These are phyloP conservation scores for Prunus persica DNA, from an alignment of 306 rosid species.

Conservation along the genomic window DNA sequence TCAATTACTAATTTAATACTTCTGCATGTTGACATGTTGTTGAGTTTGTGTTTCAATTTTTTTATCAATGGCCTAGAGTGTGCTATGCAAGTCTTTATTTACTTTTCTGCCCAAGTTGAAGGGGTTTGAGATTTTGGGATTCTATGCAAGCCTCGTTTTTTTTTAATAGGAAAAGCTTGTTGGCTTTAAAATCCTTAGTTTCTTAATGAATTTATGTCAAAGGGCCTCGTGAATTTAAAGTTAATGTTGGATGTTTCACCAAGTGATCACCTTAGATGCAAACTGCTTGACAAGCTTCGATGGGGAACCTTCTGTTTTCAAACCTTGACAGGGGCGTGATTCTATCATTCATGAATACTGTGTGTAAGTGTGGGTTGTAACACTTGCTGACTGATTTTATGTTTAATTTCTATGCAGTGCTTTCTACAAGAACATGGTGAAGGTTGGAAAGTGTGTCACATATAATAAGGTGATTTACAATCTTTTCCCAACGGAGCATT, in stretches of 20 bases:
- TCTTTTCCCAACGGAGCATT: neutral
- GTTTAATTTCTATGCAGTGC: conserved; percentile 46
- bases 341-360: neutral
- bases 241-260: neutral
- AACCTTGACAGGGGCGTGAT: neutral
- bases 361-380: neutral
- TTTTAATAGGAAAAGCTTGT: neutral
- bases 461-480: conserved; percentile 51
- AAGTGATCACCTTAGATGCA: neutral
- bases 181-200: neutral
- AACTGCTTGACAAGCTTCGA: neutral
- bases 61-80: neutral
- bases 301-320: neutral
- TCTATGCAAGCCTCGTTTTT: neutral
- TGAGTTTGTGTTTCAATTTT: neutral
- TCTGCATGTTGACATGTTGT: neutral
- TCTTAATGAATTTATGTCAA: neutral
- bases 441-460: conserved; percentile 78
- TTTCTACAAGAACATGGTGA: conserved; percentile 81
- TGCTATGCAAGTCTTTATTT: neutral
- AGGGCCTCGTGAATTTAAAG: neutral
- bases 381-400: neutral
- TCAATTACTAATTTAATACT: neutral
- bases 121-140: neutral
- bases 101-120: neutral